Base-by-base conservation (phyloP, 2,329 filamentous ascomycete species). In the Pseudogymnoascus sp. region DNA sequence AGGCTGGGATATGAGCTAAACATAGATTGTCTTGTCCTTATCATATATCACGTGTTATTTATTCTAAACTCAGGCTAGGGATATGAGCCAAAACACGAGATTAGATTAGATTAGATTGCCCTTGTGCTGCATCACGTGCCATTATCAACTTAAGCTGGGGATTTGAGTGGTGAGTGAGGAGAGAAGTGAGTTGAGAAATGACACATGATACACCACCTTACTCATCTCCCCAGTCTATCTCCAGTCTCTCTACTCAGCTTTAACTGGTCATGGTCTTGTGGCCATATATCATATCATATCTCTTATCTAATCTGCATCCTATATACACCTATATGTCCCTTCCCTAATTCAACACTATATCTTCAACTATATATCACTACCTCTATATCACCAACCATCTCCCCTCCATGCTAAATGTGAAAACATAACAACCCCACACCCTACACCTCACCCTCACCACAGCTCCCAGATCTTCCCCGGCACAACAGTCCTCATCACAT, bases 401-500 rank as follows among this genome's bases (percentile, higher is more conserved):
- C 23, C 12, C 55, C 30, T n/a, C 36, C 19, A 36, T 36, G 8
- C 16, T 39, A 60, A 33, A 11, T 33, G 30, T 33, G 30, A 33
- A 33, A 3, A 33, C 4, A 33, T 33, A 33, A 19, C 19, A 19
- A 19, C 19, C 28, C 28, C 28, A 6, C 28, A 1, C 5, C 28
- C 28, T 7, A 30, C 28, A 19, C 19, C 19, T 19, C 30, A 33
- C 23, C 7, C 55, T 82, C 75, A 96, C 91, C 91, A 97, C 70
- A 85, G 83, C 77, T 96, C 89, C 94, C 94, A 99, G 25, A 97
- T 84, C 11, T 77, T 77, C 62, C 79, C 79, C 1, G 92, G 92
- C 65, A 97, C 68, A 2, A 97, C 92, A 0, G 78, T 84, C 71
- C 94, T 84, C 92, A 99, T 99, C 55, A 99, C 88, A 45, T 77